Evolutionary conservation across 2,329 filamentous ascomycete genomes (phyloP), one percentile per base, ranked within the genome.

Genomic region (Grosmannia penicillata): DNA sequence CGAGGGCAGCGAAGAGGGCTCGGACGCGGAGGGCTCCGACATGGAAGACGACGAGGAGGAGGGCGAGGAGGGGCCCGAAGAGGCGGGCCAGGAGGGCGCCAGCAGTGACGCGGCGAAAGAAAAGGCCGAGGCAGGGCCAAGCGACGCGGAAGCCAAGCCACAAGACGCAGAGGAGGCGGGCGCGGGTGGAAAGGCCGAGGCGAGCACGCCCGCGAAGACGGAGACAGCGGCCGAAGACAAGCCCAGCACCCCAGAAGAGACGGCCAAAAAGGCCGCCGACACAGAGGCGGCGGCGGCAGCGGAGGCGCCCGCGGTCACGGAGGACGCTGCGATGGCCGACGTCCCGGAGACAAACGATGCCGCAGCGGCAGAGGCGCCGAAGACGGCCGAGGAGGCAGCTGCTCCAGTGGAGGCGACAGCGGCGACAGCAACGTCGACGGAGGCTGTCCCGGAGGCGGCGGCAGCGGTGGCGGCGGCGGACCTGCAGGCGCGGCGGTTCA

Each of bases 401-500:
- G 19, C 35, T n/a, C n/a, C 40, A n/a, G 18, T 47, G 1, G 40
- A 47, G 14, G 23, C 33, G 4, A 36, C 29, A 8, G 36, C 31
- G 1, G 35, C 38, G 3, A 24, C 30, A 1, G 34, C 39, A 19
- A 42, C 35, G 5, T 13, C 32, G 11, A 37, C 43, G 9, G 38
- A 44, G 21, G 46, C 50, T 11, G 36, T 47, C 7, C 19, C 50
- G 8, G 40, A 48, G 13, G 35, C 34, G 40, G 35, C 37, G 32
- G 36, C 40, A 11, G 39, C 44, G 2, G 33, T 43, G 6, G 42
- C 37, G 9, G 36, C 35, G 6, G 36, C 43, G 18, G 45, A 46
- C 33, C 33, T 36, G 33, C 41, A 44, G 22, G 45, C 45, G 35
- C 47, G 46, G 10, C 45, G 43, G 19, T 44, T 46, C 44, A 49